Evolutionary conservation across 192 early-diverging fungal genomes (phyloP).

Genomic region (Irineochytrium annulatum): DNA sequence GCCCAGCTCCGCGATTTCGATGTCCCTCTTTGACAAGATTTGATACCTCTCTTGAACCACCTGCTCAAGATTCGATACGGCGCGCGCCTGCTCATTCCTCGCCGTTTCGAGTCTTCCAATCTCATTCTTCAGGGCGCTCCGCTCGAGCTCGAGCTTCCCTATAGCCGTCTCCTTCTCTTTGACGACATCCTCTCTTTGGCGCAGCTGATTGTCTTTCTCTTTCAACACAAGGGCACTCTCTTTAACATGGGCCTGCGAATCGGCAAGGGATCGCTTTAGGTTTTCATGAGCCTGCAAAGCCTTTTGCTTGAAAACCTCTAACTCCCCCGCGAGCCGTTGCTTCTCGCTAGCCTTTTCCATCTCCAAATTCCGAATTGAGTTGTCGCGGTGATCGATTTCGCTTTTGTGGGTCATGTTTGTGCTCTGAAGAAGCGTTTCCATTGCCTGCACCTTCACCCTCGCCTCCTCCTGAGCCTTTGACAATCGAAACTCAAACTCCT

Average conservation of each 20-base stretch:
- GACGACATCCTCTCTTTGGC: conserved; percentile 9
- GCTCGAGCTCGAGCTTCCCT: conserved; percentile 24
- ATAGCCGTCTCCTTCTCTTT: conserved; percentile 12
- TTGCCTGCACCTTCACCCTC: neutral
- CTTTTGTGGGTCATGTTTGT: neutral
- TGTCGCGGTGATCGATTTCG: conserved; percentile 6
- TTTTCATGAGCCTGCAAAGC: conserved; percentile 16
- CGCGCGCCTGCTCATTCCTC: conserved; percentile 10
- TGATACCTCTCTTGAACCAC: conserved; percentile 34
- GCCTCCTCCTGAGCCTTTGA: conserved; percentile 11
- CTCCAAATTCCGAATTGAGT: conserved; percentile 5
- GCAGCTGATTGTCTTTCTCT: conserved; percentile 11
- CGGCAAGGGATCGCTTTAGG: conserved; percentile 22
- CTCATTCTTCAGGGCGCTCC: conserved; percentile 6
- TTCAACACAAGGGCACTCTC: neutral
- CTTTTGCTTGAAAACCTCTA: conserved; percentile 24
- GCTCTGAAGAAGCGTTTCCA: conserved; percentile 8
- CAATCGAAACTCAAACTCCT: neutral
- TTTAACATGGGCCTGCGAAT: conserved; percentile 19
- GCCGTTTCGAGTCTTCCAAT: conserved; percentile 21
- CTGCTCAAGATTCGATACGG: conserved; percentile 23
- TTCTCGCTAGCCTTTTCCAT: conserved; percentile 16
- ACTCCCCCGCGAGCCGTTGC: conserved; percentile 23
- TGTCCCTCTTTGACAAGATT: conserved; percentile 25
- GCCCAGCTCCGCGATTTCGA: conserved; percentile 28